phyloP scores from a whole-genome alignment of 2,329 filamentous ascomycete genomes.

The Diaporthe citri region DNA sequence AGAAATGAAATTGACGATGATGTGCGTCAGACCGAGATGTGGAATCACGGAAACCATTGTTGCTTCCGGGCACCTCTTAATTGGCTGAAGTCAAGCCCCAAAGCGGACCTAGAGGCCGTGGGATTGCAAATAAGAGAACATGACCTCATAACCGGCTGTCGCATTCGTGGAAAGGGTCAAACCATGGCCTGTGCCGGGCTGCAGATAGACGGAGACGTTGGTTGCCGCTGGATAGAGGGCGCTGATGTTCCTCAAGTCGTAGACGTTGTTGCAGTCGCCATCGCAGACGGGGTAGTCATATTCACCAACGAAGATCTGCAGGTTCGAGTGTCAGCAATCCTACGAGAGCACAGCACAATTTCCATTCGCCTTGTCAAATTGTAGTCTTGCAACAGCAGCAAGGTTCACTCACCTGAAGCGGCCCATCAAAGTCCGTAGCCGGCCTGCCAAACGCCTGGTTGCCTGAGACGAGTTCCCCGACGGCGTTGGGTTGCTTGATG shows the following conservation, averaged over 20 bases:
- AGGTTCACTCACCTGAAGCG: constrained; percentile 41
- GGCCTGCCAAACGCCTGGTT: constrained; percentile 41
- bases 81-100: too few species aligned
- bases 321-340: background rate
- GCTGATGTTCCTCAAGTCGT: constrained; percentile 21
- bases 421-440: constrained; percentile 48
- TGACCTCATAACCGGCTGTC: constrained; percentile 47
- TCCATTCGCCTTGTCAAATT: background rate
- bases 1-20: background rate
- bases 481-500: constrained; percentile 51
- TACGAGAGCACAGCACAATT: background rate
- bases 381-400: background rate
- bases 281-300: constrained; percentile 51
- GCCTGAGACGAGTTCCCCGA: constrained; percentile 48
- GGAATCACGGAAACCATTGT: background rate
- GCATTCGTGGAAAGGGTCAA: constrained; percentile 53
- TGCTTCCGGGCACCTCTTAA: background rate
- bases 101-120: background rate
- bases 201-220: constrained; percentile 47
- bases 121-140: constrained; percentile 43
- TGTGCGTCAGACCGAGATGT: background rate
- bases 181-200: constrained; percentile 53
- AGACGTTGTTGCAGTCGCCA: constrained; percentile 50
- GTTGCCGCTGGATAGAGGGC: constrained; percentile 46
- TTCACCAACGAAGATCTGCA: constrained; percentile 49